phyloP scores from a whole-genome alignment of 2,329 filamentous ascomycete genomes.

The Fusarium verrucosum region DNA sequence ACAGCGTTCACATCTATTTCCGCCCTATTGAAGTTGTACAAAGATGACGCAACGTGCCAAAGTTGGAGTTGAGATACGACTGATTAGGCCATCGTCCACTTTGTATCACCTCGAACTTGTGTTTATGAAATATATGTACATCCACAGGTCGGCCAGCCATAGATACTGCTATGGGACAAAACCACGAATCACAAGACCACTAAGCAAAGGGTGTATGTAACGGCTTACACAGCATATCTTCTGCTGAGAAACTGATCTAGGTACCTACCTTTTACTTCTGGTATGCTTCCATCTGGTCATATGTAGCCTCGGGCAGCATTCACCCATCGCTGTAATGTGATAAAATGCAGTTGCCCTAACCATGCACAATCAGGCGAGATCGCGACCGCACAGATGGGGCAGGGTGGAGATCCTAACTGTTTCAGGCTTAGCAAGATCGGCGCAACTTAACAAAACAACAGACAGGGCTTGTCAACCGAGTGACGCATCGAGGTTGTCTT shows the following conservation, averaged over 20 bases:
- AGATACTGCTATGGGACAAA: neutral
- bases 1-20: conserved; percentile 2
- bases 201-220: neutral
- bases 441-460: neutral
- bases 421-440: conserved; percentile 25
- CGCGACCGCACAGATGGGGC: conserved; percentile 42
- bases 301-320: too few relatives aligned
- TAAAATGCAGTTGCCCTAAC: conserved; percentile 35
- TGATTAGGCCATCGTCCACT: conserved; percentile 16
- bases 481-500: neutral
- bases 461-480: neutral
- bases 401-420: conserved; percentile 24
- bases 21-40: conserved; percentile 27
- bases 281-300: neutral
- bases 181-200: neutral
- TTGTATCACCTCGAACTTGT: conserved; percentile 1
- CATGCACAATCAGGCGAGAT: conserved; percentile 42
- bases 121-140: neutral
- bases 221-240: neutral
- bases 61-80: conserved; percentile 11
- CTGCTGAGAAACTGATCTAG: neutral
- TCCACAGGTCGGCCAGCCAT: too few relatives aligned
- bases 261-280: neutral
- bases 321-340: conserved; percentile 25
- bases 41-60: conserved; percentile 33